Evolutionary conservation across 345 rosid genomes (phyloP).

Genomic region (Lepidium africanum): DNA sequence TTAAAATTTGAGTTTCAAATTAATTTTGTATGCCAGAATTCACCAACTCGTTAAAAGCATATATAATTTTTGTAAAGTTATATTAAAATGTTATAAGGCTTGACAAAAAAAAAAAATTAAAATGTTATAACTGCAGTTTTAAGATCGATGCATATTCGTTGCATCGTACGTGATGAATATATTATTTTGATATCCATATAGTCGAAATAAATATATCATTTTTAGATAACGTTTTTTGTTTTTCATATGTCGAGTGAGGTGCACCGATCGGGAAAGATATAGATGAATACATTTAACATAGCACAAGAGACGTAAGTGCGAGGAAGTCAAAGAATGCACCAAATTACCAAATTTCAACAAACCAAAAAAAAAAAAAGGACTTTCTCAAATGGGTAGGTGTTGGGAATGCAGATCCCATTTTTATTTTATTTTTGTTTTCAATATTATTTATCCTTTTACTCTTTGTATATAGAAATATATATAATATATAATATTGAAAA

Average conservation of each 20-base stretch:
- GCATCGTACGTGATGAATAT: no score
- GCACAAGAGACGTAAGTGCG: constrained; percentile 29
- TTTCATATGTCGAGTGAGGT: constrained; percentile 12
- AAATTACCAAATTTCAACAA: constrained; percentile 1
- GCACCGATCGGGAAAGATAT: background rate
- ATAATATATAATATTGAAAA: background rate
- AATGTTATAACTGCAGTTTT: no score
- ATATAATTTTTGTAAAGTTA: no score
- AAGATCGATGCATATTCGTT: no score
- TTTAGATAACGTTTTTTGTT: background rate
- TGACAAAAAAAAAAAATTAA: no score
- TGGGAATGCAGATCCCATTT: constrained; percentile 16
- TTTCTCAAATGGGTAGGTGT: constrained; percentile 18
- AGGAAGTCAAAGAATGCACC: constrained; percentile 18
- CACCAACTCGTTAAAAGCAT: no score
- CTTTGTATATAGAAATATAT: no score
- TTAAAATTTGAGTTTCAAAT: no score
- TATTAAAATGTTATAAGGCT: no score
- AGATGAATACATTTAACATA: constrained; percentile 35
- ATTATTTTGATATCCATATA: background rate
- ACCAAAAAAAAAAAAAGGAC: background rate
- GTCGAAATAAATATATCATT: constrained; percentile 10
- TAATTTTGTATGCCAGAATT: no score
- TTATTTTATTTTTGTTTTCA: background rate
- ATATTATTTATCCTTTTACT: background rate